Percentiles rank a stretch among this genome's conserved stretches.
Conservation (phyloP, 2,329 filamentous ascomycete genomes). For the Cordyceps farinosa region DNA sequence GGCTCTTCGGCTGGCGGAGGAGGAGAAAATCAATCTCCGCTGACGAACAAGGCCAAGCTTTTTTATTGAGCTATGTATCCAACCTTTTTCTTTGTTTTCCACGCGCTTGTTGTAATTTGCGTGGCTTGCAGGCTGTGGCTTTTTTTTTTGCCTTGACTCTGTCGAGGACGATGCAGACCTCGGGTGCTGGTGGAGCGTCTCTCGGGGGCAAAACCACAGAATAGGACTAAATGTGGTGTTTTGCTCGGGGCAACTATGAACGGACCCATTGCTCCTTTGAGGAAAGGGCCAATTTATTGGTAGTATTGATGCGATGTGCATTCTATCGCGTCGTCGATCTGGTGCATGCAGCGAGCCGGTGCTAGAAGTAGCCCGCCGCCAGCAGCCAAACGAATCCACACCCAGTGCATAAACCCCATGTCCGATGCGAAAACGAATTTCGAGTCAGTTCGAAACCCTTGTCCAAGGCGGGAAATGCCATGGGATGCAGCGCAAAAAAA, state of each 20-base stretch:
- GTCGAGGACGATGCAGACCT: neutral
- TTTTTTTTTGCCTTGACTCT: neutral
- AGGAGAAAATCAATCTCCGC: neutral
- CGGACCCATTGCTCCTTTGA: neutral
- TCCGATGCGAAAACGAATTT: slow-evolving; percentile 13
- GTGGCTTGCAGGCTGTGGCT: too few species aligned
- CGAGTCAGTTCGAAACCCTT: neutral
- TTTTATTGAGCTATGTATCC: neutral
- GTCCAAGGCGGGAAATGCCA: neutral
- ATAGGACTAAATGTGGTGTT: slow-evolving; percentile 6
- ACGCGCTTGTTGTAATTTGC: neutral
- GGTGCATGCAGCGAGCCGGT: neutral
- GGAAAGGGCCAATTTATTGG: neutral
- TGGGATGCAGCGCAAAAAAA: neutral
- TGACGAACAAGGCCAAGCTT: neutral
- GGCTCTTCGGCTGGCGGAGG: neutral
- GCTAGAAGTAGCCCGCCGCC: neutral
- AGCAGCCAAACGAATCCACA: neutral
- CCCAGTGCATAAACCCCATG: neutral
- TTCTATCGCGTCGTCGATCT: neutral
- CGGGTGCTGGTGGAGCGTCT: neutral
- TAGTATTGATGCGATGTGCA: neutral
- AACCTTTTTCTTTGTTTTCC: neutral
- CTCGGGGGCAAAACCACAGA: neutral
- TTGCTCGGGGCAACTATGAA: neutral